Evolutionary conservation across 331 rosid species (phyloP).

Genomic region (Erythrophleum ivorense): DNA sequence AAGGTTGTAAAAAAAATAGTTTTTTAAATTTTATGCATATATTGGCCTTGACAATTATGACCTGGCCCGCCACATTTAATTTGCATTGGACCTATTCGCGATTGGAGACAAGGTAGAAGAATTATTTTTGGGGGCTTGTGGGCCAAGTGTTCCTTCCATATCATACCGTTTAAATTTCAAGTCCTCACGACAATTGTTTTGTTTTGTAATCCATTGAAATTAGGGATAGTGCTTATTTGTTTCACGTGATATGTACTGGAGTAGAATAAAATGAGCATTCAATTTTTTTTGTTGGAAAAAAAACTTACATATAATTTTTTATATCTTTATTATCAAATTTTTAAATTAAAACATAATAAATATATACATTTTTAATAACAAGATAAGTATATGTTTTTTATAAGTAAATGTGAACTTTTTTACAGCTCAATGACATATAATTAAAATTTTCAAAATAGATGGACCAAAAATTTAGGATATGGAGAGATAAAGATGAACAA

Average conservation of each 20-base stretch:
- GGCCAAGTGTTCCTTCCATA: not conserved
- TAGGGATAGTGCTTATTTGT: too few species aligned
- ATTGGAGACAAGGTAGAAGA: not conserved
- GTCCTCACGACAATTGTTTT: not conserved
- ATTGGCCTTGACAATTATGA: constrained; percentile 6
- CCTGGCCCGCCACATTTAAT: constrained; percentile 8
- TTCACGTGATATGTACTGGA: too few species aligned
- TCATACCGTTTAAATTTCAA: not conserved
- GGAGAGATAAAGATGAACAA: not conserved
- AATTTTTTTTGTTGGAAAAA: too few species aligned
- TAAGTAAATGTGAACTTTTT: too few species aligned
- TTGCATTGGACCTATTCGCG: not conserved
- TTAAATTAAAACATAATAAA: too few species aligned
- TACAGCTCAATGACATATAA: too few species aligned
- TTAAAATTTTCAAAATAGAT: not conserved
- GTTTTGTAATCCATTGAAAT: too few species aligned
- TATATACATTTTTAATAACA: too few species aligned
- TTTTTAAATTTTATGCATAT: not conserved
- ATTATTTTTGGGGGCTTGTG: not conserved
- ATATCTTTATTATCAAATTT: too few species aligned
- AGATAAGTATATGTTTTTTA: too few species aligned
- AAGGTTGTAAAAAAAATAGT: not conserved
- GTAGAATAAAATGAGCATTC: too few species aligned
- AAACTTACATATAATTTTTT: too few species aligned
- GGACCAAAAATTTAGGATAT: not conserved